Evolutionary conservation across 2,329 filamentous ascomycete species (phyloP).

Genomic region (Epichloe festucae): DNA sequence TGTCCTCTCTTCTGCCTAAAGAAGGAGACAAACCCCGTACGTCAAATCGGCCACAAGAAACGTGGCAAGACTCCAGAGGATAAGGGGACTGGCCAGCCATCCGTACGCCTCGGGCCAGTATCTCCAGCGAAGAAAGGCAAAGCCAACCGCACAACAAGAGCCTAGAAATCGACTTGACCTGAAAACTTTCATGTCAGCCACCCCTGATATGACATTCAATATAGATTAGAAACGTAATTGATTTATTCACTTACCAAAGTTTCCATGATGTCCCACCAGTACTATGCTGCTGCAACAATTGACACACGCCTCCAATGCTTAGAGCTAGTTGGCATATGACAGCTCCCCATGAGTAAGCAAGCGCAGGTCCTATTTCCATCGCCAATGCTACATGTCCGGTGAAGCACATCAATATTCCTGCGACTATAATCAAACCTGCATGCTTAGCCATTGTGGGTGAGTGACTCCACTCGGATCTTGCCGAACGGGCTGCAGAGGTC

Average conservation of each 20-base stretch:
- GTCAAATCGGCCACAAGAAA: constrained; percentile 2
- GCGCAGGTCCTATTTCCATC: constrained; percentile 6
- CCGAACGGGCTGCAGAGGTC: constrained; percentile 4
- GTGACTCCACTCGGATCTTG: constrained; percentile 6
- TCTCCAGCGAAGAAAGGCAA: too few relatives aligned
- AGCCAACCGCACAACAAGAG: too few relatives aligned
- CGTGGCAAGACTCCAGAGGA: too few relatives aligned
- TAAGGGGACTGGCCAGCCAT: too few relatives aligned
- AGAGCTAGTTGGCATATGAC: constrained; percentile 8
- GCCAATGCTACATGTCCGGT: constrained; percentile 8
- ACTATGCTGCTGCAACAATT: too few relatives aligned
- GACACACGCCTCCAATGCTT: neutral
- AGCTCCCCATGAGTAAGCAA: constrained; percentile 9
- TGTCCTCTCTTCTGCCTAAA: neutral
- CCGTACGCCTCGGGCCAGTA: too few relatives aligned
- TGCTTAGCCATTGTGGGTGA: constrained; percentile 6
- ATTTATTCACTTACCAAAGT: too few relatives aligned
- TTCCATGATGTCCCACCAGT: too few relatives aligned
- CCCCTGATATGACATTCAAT: too few relatives aligned
- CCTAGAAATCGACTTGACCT: too few relatives aligned
- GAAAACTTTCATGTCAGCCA: too few relatives aligned
- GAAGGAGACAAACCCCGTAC: constrained; percentile 6
- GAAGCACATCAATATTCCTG: constrained; percentile 6
- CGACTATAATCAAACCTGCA: constrained; percentile 4
- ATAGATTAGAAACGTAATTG: too few relatives aligned